Conservation (phyloP, 192 early-diverging fungal genomes). For the Gryganskiella cystojenkinii region DNA sequence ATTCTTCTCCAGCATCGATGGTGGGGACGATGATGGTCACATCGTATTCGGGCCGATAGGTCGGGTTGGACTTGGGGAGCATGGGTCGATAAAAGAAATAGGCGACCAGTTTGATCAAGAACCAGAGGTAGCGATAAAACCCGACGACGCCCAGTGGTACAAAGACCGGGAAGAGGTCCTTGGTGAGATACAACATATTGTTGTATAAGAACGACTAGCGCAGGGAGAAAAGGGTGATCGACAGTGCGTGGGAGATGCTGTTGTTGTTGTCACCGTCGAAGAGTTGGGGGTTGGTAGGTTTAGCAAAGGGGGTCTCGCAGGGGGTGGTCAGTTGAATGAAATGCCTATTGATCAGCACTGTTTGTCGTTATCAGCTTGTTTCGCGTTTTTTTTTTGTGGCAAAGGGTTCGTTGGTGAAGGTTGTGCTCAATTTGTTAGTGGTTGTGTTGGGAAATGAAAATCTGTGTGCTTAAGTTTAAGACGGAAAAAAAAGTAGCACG, state of each 20-base stretch:
- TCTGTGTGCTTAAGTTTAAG: no score
- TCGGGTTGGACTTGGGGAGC: conserved; percentile 65
- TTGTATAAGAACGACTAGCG: conserved; percentile 3
- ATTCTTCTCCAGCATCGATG: conserved; percentile 80
- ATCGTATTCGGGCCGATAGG: conserved; percentile 65
- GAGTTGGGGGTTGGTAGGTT: no score
- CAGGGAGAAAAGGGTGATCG: neutral
- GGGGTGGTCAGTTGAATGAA: no score
- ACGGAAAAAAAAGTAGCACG: no score
- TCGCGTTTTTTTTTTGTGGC: no score
- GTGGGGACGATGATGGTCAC: conserved; percentile 82
- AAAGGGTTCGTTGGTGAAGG: no score
- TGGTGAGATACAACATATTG: conserved; percentile 78
- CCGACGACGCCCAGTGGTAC: conserved; percentile 78
- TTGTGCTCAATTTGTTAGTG: no score
- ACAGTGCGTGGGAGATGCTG: neutral
- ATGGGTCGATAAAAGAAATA: conserved; percentile 71
- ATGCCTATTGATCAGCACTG: no score
- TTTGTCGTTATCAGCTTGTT: no score
- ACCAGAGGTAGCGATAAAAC: conserved; percentile 80
- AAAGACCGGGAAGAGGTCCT: conserved; percentile 73
- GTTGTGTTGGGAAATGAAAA: no score
- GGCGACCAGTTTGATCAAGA: conserved; percentile 69
- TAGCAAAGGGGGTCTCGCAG: no score
- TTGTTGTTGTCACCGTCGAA: no score